Evolutionary conservation across 768 basidiomycete species (phyloP), one percentile per base, ranked within the genome.

Genomic region (Trichaptum fuscoviolaceum): DNA sequence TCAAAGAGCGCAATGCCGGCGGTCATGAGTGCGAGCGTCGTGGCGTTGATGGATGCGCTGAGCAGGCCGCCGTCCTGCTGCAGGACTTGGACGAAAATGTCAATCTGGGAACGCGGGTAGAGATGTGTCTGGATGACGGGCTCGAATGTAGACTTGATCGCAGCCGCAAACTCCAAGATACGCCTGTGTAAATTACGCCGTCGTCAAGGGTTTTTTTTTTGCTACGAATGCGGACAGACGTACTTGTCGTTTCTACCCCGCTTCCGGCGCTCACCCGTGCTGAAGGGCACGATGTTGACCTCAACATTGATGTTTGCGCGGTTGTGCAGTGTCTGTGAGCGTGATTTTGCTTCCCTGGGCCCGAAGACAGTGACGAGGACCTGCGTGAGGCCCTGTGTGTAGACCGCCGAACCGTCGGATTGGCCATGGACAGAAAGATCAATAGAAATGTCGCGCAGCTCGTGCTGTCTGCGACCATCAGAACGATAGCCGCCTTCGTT

Each of bases 31-130:
- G 96, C 95, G 57, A 99, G 85, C 7, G 95, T 97, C 3, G 95
- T 95, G 35, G 90, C 96, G 74, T 99, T 99, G 73, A 99, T 92
- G 70, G 93, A 91, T 6, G 96, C 88, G 66, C 93, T 91, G 25
- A 98, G 83, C 57, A 98, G 81, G 0, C 93, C 93, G 57, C 97
- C 97, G 72, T 99, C 97, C 74, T 95, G 92, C 70, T 97, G 93
- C 52, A 97, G 79, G 30, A 99, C 89, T 75, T 96, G 95, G 7
- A 99, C 83, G 76, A 89, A 92, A 67, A 99, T 89, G 77, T 96
- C 93, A 75, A 99, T 97, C 75, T 95, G 89, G 35, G 92, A 92
- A 62, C 97, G 89, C 24, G 96, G 96, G 78, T 97, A 98, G 61
- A 99, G 84, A 67, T 84, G 84, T 7, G 92, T 91, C 74, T 95